phyloP scores from a whole-genome alignment of 2,329 filamentous ascomycete species.

The Fusarium sacchari region DNA sequence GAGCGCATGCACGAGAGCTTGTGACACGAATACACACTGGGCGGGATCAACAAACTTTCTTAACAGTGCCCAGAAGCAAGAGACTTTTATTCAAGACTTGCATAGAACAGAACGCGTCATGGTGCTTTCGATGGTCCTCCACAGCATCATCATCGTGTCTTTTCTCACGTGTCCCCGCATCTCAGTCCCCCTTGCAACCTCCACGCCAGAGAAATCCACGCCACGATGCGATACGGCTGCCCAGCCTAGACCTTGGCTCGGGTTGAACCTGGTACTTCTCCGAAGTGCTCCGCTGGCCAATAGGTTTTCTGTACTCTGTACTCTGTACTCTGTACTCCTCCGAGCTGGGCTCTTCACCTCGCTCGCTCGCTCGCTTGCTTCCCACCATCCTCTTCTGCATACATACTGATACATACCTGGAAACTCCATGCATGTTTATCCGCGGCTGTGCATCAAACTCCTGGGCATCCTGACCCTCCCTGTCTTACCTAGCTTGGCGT shows the following conservation, averaged over 20 bases:
- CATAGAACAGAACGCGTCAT: conserved; percentile 38
- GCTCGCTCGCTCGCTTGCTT: conserved; percentile 22
- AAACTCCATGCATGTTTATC: conserved; percentile 42
- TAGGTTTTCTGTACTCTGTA: conserved; percentile 18
- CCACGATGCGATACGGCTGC: conserved; percentile 40
- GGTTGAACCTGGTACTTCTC: conserved; percentile 37
- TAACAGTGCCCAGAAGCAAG: conserved; percentile 6
- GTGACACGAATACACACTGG: conserved; percentile 16
- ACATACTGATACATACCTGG: too few species aligned
- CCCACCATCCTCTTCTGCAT: conserved; percentile 38
- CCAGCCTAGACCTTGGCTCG: conserved; percentile 35
- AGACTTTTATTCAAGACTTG: conserved; percentile 25
- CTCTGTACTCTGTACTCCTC: conserved; percentile 28
- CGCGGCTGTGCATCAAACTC: conserved; percentile 41
- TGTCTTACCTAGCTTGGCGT: conserved; percentile 41
- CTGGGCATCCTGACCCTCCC: conserved; percentile 39
- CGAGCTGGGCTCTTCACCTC: conserved; percentile 18
- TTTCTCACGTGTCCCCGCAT: conserved; percentile 46
- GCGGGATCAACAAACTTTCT: conserved; percentile 15
- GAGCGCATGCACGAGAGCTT: conserved; percentile 11
- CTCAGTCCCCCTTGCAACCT: conserved; percentile 40
- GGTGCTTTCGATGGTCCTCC: conserved; percentile 26
- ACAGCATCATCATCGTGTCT: conserved; percentile 39
- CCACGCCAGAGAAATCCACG: conserved; percentile 37
- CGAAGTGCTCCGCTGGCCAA: conserved; percentile 17